phyloP scores from a whole-genome alignment of 2,329 filamentous ascomycete species.

The Neopestalotiopsis sp. region DNA sequence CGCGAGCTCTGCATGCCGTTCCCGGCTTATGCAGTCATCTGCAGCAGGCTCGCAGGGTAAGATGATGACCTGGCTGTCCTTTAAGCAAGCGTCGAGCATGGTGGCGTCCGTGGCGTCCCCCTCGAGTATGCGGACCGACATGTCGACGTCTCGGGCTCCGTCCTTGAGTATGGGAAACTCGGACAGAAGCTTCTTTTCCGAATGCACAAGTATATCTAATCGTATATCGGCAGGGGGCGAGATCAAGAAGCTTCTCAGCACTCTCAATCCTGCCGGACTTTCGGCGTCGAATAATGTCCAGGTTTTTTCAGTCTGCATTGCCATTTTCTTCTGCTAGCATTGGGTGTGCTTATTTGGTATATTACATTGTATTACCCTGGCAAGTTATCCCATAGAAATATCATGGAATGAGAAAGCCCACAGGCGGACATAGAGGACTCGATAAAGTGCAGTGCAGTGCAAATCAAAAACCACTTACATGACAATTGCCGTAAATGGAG shows the following conservation, averaged over 20 bases:
- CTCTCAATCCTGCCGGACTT: neutral
- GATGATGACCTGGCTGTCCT: conserved; percentile 2
- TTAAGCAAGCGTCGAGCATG: neutral
- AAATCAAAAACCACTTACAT: neutral
- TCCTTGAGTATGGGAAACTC: neutral
- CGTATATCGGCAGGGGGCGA: neutral
- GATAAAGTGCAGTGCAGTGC: no score
- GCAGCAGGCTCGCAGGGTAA: neutral
- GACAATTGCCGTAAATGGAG: neutral
- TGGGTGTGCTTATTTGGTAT: neutral
- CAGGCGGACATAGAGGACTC: no score
- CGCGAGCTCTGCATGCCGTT: neutral
- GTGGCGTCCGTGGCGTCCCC: neutral
- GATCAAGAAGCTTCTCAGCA: neutral
- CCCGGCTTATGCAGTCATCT: neutral
- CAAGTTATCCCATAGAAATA: no score
- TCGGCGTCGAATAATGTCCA: neutral
- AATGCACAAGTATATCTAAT: neutral
- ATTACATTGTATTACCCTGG: no score
- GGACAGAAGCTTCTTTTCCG: neutral
- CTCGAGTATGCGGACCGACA: neutral
- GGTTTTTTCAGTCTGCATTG: neutral
- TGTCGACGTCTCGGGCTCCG: neutral
- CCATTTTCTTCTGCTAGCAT: neutral
- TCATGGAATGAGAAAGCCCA: no score